Base-by-base conservation (phyloP, 2,329 filamentous ascomycete species). In the Aphanocladium album region DNA sequence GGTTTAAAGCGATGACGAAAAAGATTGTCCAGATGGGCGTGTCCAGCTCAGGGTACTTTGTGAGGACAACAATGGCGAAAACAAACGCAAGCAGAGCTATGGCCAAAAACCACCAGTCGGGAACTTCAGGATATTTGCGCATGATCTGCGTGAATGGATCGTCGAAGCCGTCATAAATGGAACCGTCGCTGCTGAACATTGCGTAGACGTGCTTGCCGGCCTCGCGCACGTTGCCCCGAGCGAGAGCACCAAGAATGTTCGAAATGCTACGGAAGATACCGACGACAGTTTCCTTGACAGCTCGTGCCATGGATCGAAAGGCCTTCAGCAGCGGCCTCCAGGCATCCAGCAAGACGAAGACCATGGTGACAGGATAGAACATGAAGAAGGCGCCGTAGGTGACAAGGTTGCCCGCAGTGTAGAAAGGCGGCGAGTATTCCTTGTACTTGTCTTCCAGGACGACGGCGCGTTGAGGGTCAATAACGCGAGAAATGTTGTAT, bases 41-140 rank as follows among this genome's bases (percentile, higher is more conserved):
- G 46, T 69, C 64, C 1, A 71, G 65, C 35, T 67, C 58, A 1
- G 68, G 69, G 57, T 66, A 72, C 21, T 69, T 56, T 2, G 60
- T 64, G 6, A 75, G 64, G 45, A 71, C 67, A 55, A 75, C 62
- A 45, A 73, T 67, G 9, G 70, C 69, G 21, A 75, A 69, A 23
- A 73, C 64, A 58, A 75, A 68, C 19, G 71, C 65, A 21, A 62
- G 41, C 12, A 67, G 43, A 16, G 63, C 64, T 23, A 67, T 65
- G 0, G 60, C 61, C 17, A 66, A 52, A 25, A 72, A 74, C 72
- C 79, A 81, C 78, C 78, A 81, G 57, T 80, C 78, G 0, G 79
- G 78, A 1, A 80, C 77, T 55, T 80, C 79, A 0, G 70, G 68
- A 62, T 80, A 81, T 3, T 69, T 71, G 5, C 70, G 64, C 77